Percentiles rank a stretch among this genome's conserved stretches.
These are phyloP conservation scores for Mytilinidion resinicola DNA, from an alignment of 495 filamentous ascomycete species.

Conservation along the genomic window DNA sequence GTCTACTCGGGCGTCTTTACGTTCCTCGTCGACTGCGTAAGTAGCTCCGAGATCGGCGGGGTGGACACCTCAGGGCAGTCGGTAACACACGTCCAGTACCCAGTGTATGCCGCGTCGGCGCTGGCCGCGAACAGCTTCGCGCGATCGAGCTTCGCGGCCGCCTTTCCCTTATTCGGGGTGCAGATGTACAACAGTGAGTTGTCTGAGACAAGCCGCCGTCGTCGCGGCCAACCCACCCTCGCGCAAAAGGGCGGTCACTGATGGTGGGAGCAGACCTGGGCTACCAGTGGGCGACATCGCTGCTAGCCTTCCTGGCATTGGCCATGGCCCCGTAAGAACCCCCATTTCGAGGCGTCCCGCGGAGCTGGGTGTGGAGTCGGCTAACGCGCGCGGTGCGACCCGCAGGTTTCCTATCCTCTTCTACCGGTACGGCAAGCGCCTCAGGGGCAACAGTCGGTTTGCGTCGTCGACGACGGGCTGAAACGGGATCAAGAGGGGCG, in stretches of 20 bases:
- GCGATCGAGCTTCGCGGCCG: slow-evolving; percentile 75
- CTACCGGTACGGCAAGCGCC: slow-evolving; percentile 38
- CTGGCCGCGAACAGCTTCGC: slow-evolving; percentile 85
- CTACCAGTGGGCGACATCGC: slow-evolving; percentile 39
- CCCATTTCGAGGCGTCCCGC: not conserved
- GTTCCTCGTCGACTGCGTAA: slow-evolving; percentile 70
- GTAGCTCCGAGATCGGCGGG: slow-evolving; percentile 21
- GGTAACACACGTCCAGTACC: slow-evolving; percentile 42
- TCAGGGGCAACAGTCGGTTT: slow-evolving; percentile 38
- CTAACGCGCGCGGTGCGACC: slow-evolving; percentile 11
- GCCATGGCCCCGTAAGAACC: slow-evolving; percentile 40
- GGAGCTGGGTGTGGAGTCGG: slow-evolving; percentile 7
- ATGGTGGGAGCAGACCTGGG: slow-evolving; percentile 31
- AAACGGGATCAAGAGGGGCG: slow-evolving; percentile 6
- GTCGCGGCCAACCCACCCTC: not conserved
- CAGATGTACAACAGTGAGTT: slow-evolving; percentile 52
- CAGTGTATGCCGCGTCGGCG: slow-evolving; percentile 79
- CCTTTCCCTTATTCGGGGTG: slow-evolving; percentile 63
- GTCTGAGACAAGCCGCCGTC: slow-evolving; percentile 27
- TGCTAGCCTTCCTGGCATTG: slow-evolving; percentile 40
- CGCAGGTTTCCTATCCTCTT: slow-evolving; percentile 37
- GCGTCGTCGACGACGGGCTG: slow-evolving; percentile 26
- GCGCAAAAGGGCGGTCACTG: slow-evolving; percentile 34
- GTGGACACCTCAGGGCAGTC: not conserved
- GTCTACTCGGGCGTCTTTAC: slow-evolving; percentile 84